phyloP scores from a whole-genome alignment of 495 filamentous ascomycete species.

The Parmelia sp. region DNA sequence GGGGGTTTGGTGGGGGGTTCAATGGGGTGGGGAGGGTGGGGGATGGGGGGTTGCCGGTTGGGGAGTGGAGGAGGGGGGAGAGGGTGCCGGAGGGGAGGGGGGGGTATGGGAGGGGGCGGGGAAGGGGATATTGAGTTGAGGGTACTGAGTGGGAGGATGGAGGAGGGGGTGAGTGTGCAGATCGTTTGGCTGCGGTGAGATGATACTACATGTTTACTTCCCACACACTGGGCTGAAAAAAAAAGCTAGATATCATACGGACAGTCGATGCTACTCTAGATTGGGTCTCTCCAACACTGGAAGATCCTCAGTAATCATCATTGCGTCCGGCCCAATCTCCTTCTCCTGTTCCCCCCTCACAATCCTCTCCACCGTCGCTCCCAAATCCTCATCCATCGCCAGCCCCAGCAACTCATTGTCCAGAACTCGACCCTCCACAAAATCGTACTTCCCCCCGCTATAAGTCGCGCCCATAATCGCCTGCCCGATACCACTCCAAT shows the following conservation, averaged over 20 bases:
- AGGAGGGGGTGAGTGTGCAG: neutral
- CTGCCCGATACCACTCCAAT: constrained; percentile 32
- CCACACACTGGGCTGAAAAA: too few species aligned
- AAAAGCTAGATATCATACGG: neutral
- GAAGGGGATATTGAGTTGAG: constrained; percentile 12
- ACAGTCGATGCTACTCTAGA: neutral
- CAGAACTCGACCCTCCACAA: constrained; percentile 27
- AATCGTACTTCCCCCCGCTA: constrained; percentile 32
- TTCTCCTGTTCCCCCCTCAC: constrained; percentile 20
- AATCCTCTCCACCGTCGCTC: constrained; percentile 30
- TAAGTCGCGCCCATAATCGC: constrained; percentile 31
- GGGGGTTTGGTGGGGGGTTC: constrained; percentile 31
- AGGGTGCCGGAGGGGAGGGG: constrained; percentile 42
- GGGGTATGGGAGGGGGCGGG: constrained; percentile 33
- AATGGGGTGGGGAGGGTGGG: constrained; percentile 34
- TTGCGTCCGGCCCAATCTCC: neutral
- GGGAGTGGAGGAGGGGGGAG: constrained; percentile 57
- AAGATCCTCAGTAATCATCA: neutral
- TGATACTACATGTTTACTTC: too few species aligned
- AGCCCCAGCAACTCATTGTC: constrained; percentile 34
- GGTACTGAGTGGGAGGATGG: neutral
- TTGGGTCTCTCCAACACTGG: neutral
- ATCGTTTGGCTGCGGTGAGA: neutral
- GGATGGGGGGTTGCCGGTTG: constrained; percentile 41
- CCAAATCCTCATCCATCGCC: constrained; percentile 25